Base-by-base conservation (phyloP, 192 early-diverging fungal species). In the Dissophora ornata region DNA sequence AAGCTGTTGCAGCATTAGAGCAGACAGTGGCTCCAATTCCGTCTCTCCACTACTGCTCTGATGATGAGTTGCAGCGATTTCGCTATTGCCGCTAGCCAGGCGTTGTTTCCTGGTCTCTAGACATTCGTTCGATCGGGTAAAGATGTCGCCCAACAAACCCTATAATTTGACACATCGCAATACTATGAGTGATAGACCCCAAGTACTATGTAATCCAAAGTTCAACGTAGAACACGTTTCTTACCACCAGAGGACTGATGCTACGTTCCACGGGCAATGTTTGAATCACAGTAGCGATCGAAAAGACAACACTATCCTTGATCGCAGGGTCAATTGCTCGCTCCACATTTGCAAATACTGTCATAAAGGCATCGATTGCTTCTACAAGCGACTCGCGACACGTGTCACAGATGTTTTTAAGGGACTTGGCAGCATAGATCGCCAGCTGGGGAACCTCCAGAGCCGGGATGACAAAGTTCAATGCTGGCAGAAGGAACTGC, bases 361-460 rank as follows among this genome's bases (percentile, higher is more conserved):
- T 71, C 60, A 91, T 83, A 50, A 93, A 81, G 33, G 77, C 82
- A 40, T 84, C 86, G 11, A 89, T 80, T 0, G 81, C 88, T 1
- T 80, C 84, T 1, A 88, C 75, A 3, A 93, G 69, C n/a, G 85
- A 82, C 24, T 85, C 81, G 36, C 90, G 86, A 62, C 91, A 93
- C 46, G 82, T 84, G 50, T 93, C 90, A 63, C 91, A 93, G 40
- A 93, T 86, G 30, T 83, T 83, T 16, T 89, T 85, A 15, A 93
- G 87, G 1, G 90, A 82, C 4, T 80, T 79, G n/a, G 88, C 90
- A 3, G 91, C 90, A n/a, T 81, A 52, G 4, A 74, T 79, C 10
- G 90, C 87, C 7, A 90, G 64, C 50, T 81, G 62, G 0, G 88
- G 83, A 21, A 88, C 79, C 30, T 80, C 83, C 48, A 93, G 57